phyloP scores from a whole-genome alignment of 352 stramenopile species.

The Pythium diclinum region DNA sequence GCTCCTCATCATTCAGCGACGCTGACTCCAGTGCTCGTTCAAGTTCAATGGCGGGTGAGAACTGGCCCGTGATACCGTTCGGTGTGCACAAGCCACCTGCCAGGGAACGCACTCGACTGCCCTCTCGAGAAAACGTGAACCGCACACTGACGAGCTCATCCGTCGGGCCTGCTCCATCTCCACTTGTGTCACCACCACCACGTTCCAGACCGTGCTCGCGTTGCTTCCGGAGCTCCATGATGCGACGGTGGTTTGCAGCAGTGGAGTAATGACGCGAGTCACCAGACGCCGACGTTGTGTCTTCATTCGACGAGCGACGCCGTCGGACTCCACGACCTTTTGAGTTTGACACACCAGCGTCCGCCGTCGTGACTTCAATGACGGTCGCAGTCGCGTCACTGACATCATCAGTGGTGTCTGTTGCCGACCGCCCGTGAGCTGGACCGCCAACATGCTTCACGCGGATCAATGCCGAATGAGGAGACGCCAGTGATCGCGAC shows the following conservation, averaged over 20 bases:
- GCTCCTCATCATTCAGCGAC: constrained; percentile 8
- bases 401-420: background rate
- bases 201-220: constrained; percentile 2
- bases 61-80: constrained; percentile 30
- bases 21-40: constrained; percentile 42
- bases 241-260: constrained; percentile 54
- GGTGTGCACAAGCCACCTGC: constrained; percentile 12
- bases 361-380: constrained; percentile 15
- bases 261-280: constrained; percentile 25
- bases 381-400: background rate
- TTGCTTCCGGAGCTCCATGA: constrained; percentile 53
- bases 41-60: constrained; percentile 53
- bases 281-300: background rate
- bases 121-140: constrained; percentile 51
- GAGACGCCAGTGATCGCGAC: constrained; percentile 37
- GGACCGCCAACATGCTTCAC: constrained; percentile 18
- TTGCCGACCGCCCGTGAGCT: background rate
- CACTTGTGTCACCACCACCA: background rate
- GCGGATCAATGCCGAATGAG: constrained; percentile 37
- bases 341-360: background rate
- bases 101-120: constrained; percentile 12
- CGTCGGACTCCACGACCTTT: constrained; percentile 8
- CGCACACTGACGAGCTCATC: constrained; percentile 45
- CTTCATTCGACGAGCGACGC: constrained; percentile 25
- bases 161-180: constrained; percentile 12